These are phyloP conservation scores for Brachypodium distachyon DNA, from an alignment of 202 grass and related monocot genomes.

Conservation along the genomic window DNA sequence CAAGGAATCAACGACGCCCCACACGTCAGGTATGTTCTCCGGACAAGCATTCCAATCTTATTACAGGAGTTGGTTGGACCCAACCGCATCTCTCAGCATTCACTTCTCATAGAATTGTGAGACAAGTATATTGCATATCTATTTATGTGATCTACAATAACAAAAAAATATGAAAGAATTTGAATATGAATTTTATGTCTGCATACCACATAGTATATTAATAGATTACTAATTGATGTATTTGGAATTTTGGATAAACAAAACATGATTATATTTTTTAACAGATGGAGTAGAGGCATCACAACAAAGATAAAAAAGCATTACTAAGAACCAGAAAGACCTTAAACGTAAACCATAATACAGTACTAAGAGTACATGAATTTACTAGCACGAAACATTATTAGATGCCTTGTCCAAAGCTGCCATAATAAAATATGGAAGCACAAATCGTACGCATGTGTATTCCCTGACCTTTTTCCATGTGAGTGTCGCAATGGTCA, in stretches of 20 bases:
- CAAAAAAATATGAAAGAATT: too few relatives aligned
- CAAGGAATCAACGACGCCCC: constrained; percentile 1
- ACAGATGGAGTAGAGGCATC: too few relatives aligned
- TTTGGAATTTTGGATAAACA: too few relatives aligned
- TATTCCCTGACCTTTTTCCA: constrained; percentile 9
- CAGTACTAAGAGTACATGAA: too few relatives aligned
- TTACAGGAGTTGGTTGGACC: not conserved
- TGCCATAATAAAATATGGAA: constrained; percentile 16
- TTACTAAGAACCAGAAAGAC: not conserved
- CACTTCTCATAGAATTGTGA: not conserved
- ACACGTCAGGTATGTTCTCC: constrained; percentile 10
- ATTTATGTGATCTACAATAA: too few relatives aligned
- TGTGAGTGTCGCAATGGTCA: constrained; percentile 34
- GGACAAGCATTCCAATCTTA: constrained; percentile 1
- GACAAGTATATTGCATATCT: not conserved
- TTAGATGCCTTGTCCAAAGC: constrained; percentile 3
- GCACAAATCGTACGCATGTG: not conserved
- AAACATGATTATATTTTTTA: too few relatives aligned
- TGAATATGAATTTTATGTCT: too few relatives aligned
- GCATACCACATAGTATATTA: too few relatives aligned
- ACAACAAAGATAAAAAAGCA: not conserved
- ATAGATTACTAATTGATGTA: too few relatives aligned
- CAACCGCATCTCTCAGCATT: not conserved
- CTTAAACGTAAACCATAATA: too few relatives aligned
- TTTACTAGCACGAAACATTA: too few relatives aligned